A percentile compares a stretch with the other conserved stretches of the same genome.
Evolutionary conservation across 176 grass and related monocot genomes (phyloP).

Genomic region (Musa itinerans): DNA sequence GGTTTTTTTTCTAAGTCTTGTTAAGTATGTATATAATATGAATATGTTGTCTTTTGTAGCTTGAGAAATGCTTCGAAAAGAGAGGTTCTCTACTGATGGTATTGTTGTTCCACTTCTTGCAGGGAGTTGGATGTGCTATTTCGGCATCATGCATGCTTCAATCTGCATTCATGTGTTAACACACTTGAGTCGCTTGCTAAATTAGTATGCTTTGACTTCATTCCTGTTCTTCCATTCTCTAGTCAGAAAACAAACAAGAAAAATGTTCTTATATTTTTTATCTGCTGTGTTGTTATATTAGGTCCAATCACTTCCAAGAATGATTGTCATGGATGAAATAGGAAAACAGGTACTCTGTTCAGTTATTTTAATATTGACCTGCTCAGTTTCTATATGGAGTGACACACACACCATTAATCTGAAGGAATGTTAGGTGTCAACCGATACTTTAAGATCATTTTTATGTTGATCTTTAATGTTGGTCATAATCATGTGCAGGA

Average conservation of each 20-base stretch:
- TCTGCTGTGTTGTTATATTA: constrained; percentile 28
- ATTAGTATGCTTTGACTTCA: constrained; percentile 38
- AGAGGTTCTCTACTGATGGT: not conserved
- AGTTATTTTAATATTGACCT: not conserved
- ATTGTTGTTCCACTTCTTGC: constrained; percentile 17
- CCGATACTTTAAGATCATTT: not conserved
- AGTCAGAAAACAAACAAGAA: not conserved
- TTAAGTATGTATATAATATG: not conserved
- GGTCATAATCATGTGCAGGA: not conserved
- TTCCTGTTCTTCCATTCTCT: constrained; percentile 21
- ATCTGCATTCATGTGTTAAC: constrained; percentile 76
- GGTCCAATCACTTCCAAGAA: constrained; percentile 87
- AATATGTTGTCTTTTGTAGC: not conserved
- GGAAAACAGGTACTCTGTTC: constrained; percentile 61
- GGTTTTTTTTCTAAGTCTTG: too few species aligned
- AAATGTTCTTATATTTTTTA: constrained; percentile 7
- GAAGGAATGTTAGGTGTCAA: not conserved
- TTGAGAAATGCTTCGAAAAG: not conserved
- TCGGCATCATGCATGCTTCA: constrained; percentile 70
- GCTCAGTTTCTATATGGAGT: not conserved
- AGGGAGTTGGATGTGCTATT: constrained; percentile 98
- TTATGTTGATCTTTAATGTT: not conserved
- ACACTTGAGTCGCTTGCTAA: constrained; percentile 94
- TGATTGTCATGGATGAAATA: constrained; percentile 99
- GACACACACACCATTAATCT: not conserved